Percentiles rank a stretch among this genome's conserved stretches.
These are phyloP conservation scores for Metschnikowia henanensis DNA, from an alignment of 805 yeast genomes.

Conservation along the genomic window DNA sequence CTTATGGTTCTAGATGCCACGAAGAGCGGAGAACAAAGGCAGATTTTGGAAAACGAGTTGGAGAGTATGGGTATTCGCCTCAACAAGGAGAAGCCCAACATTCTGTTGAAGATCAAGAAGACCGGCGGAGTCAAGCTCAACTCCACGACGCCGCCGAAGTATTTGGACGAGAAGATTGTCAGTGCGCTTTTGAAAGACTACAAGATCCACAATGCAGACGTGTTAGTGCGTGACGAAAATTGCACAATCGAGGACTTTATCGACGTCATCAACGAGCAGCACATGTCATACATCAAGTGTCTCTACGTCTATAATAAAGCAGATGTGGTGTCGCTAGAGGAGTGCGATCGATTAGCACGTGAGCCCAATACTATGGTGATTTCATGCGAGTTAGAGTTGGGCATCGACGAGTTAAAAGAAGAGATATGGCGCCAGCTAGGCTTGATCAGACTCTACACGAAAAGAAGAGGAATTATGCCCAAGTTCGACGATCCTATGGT, in stretches of 20 bases:
- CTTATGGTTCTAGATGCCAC: constrained; percentile 96
- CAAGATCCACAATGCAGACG: constrained; percentile 91
- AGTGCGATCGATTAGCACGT: constrained; percentile 88
- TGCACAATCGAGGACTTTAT: constrained; percentile 90
- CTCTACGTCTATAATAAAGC: constrained; percentile 92
- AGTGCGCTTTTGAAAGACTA: constrained; percentile 79
- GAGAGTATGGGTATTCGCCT: constrained; percentile 93
- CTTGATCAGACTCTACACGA: constrained; percentile 80
- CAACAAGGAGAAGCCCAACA: constrained; percentile 76
- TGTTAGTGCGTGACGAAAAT: constrained; percentile 82
- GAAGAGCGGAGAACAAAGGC: constrained; percentile 86
- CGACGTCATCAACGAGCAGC: constrained; percentile 85
- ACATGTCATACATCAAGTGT: constrained; percentile 87
- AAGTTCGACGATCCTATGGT: constrained; percentile 89
- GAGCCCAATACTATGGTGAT: constrained; percentile 92
- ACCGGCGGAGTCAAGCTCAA: constrained; percentile 92
- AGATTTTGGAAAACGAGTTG: constrained; percentile 81
- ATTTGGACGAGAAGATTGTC: constrained; percentile 79
- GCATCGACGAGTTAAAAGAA: constrained; percentile 83
- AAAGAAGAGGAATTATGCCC: constrained; percentile 80
- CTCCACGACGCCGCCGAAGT: constrained; percentile 76
- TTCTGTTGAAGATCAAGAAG: constrained; percentile 73
- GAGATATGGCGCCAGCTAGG: constrained; percentile 91
- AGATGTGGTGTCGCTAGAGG: constrained; percentile 94
- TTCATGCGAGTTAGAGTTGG: constrained; percentile 87